Evolutionary conservation across 2,329 filamentous ascomycete genomes (phyloP), one percentile per base, ranked within the genome.

Genomic region (Didymella pomorum): DNA sequence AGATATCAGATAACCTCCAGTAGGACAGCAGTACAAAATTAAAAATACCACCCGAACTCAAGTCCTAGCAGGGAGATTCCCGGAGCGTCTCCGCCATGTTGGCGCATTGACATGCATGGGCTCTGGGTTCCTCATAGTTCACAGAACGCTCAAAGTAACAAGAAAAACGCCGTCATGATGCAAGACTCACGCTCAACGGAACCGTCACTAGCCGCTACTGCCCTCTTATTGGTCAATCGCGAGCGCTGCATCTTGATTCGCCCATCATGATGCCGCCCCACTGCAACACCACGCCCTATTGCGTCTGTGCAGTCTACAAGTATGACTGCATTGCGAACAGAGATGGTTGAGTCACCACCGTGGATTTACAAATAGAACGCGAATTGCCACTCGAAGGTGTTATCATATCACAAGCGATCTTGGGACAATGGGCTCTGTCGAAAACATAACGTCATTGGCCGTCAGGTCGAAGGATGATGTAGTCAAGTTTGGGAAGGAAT

Each of bases 401-500:
- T 1, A 37, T 46, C 16, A 31, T 25, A 41, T 4, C n/a, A 20
- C 16, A 11, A 28, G 25, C 18, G 25, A 45, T 4, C 4, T 50
- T 49, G 56, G 44, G 25, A 45, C 4, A 7, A 53, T 50, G 56
- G 44, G 45, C 10, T 53, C 50, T 3, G 47, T 54, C 8, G 41
- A 50, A 20, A 12, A n/a, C 4, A 57, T 7, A 9, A 29, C 55
- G 14, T 33, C 52, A 28, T 41, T 68, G 55, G 52, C 61, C 4
- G 41, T 64, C 8, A 60, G 54, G 56, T 66, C 68, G 33, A 67
- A 66, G 26, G 59, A 66, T 45, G 66, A 66, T 45, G 66, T 66
- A 8, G 55, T 67, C 6, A 65, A 57, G 61, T 87, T 86, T 67
- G 86, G 86, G 14, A 80, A 78, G 54, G 75, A 79, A 31, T 77